Evolutionary conservation across 1,139 yeast species (phyloP), one percentile per base, ranked within the genome.

Genomic region (Lodderomyces elongisporus): DNA sequence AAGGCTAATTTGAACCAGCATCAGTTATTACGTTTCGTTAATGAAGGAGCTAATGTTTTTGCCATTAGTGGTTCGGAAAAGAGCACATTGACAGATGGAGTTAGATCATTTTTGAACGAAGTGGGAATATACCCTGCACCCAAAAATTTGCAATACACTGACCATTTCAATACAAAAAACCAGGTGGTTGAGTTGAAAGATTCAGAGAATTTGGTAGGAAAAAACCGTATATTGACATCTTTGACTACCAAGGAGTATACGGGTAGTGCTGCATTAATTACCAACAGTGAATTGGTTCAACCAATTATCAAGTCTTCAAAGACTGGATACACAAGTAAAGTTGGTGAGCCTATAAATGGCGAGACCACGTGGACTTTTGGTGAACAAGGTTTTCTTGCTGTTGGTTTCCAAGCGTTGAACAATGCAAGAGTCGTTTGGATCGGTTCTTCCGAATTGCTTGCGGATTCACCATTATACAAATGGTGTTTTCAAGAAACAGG

Each of bases 101-200:
- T 82, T 21, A 74, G 88, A 40, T 62, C 71, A 4, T 81, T 83
- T 48, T 70, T 85, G 48, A 77, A 79, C 47, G 89, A 89, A 55
- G 60, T 88, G 45, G 98, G 96, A 18, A 79, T 93, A 34, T 76
- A 70, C 49, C 85, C 96, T 39, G 73, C 95, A 27, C 95, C 96
- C 38, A 82, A 78, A 52, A 81, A 78, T 33, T 80, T 76, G 55
- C 58, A 66, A 39, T 63, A 82, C 36, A 59, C 70, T 9, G 96
- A 88, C 56, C 83, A 84, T 54, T 87, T 85, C 58, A 34, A 34
- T 21, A 15, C 28, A 10, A 40, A 50, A 14, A 61, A 56, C 22
- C 47, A 51, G n/a, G 57, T 51, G 21, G 60, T 60, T 16, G 38
- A 43, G 17, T 48, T 62, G 28, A 47, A 44, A 22, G 45, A 44